A percentile compares a stretch with the other conserved stretches of the same genome.
phyloP scores from a whole-genome alignment of 2,329 filamentous ascomycete genomes.

The Cladosporium halotolerans region DNA sequence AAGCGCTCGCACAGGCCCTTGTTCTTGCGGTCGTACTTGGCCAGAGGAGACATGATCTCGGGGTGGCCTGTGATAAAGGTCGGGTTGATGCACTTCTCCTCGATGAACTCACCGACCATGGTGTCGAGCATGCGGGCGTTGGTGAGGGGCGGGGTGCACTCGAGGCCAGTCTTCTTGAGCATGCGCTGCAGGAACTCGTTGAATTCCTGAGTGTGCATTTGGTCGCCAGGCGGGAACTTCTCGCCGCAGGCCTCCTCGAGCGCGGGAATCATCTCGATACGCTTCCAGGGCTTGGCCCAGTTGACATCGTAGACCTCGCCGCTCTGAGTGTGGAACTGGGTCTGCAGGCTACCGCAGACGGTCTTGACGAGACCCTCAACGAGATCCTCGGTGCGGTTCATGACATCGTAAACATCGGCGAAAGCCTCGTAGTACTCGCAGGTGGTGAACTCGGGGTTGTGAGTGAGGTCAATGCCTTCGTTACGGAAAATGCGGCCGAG shows the following conservation, averaged over 20 bases:
- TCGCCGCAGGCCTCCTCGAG: slow-evolving; percentile 85
- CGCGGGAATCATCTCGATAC: slow-evolving; percentile 91
- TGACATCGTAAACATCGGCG: slow-evolving; percentile 78
- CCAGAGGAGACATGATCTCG: slow-evolving; percentile 83
- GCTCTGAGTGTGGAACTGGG: slow-evolving; percentile 72
- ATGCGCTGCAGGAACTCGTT: slow-evolving; percentile 79
- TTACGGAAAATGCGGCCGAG: slow-evolving; percentile 94
- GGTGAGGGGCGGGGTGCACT: slow-evolving; percentile 83
- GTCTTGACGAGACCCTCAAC: slow-evolving; percentile 85
- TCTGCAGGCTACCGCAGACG: slow-evolving; percentile 58
- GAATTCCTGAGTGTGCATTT: slow-evolving; percentile 84
- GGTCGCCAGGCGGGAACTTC: slow-evolving; percentile 84
- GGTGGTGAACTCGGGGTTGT: slow-evolving; percentile 98
- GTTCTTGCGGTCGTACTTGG: slow-evolving; percentile 82
- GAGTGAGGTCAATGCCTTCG: slow-evolving; percentile 82
- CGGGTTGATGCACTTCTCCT: slow-evolving; percentile 87
- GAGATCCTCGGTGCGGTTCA: slow-evolving; percentile 87
- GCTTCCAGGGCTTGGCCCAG: slow-evolving; percentile 91
- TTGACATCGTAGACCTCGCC: slow-evolving; percentile 88
- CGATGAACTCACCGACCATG: slow-evolving; percentile 83
- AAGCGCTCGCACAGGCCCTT: slow-evolving; percentile 92
- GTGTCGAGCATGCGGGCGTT: slow-evolving; percentile 96
- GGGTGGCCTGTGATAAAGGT: slow-evolving; percentile 84
- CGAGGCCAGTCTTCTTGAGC: slow-evolving; percentile 82
- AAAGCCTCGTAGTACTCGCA: slow-evolving; percentile 95